Evolutionary conservation across 1,284 basidiomycete genomes (phyloP).

Genomic region (Acaromyces ingoldii): DNA sequence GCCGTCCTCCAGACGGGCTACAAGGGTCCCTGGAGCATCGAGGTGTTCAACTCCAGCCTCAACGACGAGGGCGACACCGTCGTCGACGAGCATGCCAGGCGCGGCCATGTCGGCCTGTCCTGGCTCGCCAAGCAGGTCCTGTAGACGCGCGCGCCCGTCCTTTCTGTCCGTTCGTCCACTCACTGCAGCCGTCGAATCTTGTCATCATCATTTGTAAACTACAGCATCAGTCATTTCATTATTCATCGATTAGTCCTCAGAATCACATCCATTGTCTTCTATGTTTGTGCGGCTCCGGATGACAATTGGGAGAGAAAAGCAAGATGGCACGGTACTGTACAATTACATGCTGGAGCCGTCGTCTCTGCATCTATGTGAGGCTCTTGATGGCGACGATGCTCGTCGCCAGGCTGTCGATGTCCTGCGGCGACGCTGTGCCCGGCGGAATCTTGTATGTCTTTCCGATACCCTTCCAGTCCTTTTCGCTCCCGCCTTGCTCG

Average conservation of each 20-base stretch:
- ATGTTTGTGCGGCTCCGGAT: too few species aligned
- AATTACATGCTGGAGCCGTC: too few species aligned
- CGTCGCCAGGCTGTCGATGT: not conserved
- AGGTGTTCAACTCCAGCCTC: constrained; percentile 52
- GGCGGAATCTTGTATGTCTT: constrained; percentile 1
- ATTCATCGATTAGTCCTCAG: too few species aligned
- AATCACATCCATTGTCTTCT: too few species aligned
- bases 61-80: constrained; percentile 20
- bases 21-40: constrained; percentile 49
- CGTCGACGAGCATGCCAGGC: constrained; percentile 38
- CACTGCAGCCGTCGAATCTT: too few species aligned
- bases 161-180: too few species aligned
- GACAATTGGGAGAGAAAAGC: too few species aligned
- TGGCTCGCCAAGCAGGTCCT: constrained; percentile 24
- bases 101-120: constrained; percentile 29
- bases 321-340: too few species aligned
- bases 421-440: not conserved
- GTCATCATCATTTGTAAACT: too few species aligned
- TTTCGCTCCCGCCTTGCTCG: not conserved
- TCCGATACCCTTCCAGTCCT: not conserved
- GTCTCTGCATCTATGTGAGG: too few species aligned
- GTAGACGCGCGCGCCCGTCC: too few species aligned
- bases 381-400: constrained; percentile 2
- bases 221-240: too few species aligned
- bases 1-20: constrained; percentile 48